phyloP scores from a whole-genome alignment of 352 stramenopile species.

The Pelagophyceae sp. region DNA sequence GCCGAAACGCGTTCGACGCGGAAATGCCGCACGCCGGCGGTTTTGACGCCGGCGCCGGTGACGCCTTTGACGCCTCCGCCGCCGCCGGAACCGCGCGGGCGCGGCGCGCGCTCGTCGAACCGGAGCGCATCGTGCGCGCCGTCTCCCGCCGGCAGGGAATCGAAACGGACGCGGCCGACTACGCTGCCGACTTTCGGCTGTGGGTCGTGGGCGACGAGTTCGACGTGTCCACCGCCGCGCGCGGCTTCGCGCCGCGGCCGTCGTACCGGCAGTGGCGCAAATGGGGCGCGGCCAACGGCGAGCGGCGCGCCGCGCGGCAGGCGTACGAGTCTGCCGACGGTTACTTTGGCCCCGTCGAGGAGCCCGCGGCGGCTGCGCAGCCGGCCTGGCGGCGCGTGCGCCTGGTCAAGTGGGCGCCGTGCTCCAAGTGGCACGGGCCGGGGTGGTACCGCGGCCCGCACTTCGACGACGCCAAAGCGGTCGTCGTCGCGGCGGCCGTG shows the following conservation, averaged over 20 bases:
- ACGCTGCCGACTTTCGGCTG: not conserved
- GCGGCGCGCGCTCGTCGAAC: conserved; percentile 33
- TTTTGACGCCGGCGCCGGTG: not conserved
- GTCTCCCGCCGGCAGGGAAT: too few relatives aligned
- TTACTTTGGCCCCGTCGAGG: not conserved
- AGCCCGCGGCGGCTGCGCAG: not conserved
- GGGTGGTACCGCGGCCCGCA: conserved; percentile 39
- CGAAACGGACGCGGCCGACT: not conserved
- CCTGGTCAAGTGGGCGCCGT: conserved; percentile 40
- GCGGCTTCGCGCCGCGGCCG: not conserved
- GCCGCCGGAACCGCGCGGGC: not conserved
- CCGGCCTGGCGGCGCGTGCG: not conserved
- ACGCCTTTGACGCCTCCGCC: not conserved
- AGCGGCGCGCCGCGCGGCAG: not conserved
- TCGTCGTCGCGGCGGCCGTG: conserved; percentile 47
- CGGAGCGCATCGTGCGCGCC: conserved; percentile 30
- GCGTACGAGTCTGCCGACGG: not conserved
- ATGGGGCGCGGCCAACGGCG: not conserved
- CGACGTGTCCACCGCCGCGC: not conserved
- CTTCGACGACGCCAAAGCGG: conserved; percentile 31
- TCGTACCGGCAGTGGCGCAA: not conserved
- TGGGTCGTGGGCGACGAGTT: conserved; percentile 9
- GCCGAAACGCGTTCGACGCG: not conserved
- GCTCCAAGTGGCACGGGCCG: conserved; percentile 35
- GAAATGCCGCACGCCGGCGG: too few relatives aligned